phyloP scores from a whole-genome alignment of 225 moss, liverwort and hornwort genomes.

The Rhytidiadelphus loreus region DNA sequence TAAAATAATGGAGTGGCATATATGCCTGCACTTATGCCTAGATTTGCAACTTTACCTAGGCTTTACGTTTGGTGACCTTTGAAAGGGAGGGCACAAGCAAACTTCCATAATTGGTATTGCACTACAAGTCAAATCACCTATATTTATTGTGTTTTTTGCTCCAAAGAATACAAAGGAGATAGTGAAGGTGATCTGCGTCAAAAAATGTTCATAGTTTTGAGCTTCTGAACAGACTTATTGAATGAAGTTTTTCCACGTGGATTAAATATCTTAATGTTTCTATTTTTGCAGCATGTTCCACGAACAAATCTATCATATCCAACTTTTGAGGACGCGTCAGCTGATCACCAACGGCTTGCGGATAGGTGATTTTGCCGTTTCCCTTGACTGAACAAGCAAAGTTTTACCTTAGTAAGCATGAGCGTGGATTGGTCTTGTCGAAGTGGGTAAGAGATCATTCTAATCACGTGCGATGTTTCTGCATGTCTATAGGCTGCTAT shows the following conservation, averaged over 20 bases:
- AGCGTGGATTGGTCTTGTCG: not conserved
- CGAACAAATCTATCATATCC: slow-evolving; percentile 72
- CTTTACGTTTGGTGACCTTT: not conserved
- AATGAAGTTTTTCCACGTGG: not conserved
- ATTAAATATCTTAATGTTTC: not conserved
- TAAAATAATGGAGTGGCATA: not conserved
- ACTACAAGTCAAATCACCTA: not conserved
- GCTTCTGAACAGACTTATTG: not conserved
- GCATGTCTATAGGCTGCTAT: slow-evolving; percentile 37
- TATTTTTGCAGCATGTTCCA: slow-evolving; percentile 62
- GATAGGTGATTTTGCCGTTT: slow-evolving; percentile 49
- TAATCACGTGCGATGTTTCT: slow-evolving; percentile 10
- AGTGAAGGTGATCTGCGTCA: not conserved
- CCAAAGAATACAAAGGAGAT: not conserved
- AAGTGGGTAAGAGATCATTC: not conserved
- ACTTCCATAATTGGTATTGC: not conserved
- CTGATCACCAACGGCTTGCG: slow-evolving; percentile 74
- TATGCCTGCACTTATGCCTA: not conserved
- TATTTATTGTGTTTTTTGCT: not conserved
- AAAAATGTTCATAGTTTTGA: not conserved
- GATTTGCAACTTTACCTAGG: not conserved
- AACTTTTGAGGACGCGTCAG: slow-evolving; percentile 68
- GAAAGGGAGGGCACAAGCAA: not conserved
- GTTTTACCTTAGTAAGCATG: not conserved
- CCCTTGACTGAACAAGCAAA: not conserved